phyloP scores from a whole-genome alignment of 352 stramenopile species.

The Ophiocytium majus region DNA sequence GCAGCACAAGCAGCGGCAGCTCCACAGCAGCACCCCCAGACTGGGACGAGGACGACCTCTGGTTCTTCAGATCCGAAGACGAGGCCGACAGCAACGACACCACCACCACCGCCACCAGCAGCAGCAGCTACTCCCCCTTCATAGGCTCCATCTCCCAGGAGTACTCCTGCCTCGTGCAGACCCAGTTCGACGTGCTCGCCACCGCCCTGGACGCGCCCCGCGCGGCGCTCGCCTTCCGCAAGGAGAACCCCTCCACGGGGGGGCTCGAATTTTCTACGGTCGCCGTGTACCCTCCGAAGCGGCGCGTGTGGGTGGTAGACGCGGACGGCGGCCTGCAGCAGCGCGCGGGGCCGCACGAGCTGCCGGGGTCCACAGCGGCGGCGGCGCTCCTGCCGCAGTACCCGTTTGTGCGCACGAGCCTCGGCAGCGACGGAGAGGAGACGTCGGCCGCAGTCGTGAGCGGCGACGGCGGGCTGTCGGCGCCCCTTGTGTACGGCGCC shows the following conservation, averaged over 20 bases:
- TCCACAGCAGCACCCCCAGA: too few species aligned
- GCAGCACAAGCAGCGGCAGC: too few species aligned
- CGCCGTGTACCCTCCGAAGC: conserved; percentile 37
- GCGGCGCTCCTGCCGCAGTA: conserved; percentile 27
- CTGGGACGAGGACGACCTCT: neutral
- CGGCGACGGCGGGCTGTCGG: conserved; percentile 37
- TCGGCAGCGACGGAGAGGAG: conserved; percentile 21
- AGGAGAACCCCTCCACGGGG: conserved; percentile 45
- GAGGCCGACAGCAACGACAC: neutral
- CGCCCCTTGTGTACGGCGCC: conserved; percentile 42
- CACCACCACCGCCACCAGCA: too few species aligned
- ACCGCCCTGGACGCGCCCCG: conserved; percentile 26
- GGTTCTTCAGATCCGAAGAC: neutral
- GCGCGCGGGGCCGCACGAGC: conserved; percentile 24
- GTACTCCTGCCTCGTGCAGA: conserved; percentile 36
- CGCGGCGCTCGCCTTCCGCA: conserved; percentile 33
- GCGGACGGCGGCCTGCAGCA: conserved; percentile 16
- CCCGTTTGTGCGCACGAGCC: conserved; percentile 27
- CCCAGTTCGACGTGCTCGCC: conserved; percentile 50
- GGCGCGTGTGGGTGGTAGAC: conserved; percentile 23
- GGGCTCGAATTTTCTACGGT: conserved; percentile 45
- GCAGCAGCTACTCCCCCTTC: neutral
- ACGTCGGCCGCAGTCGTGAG: conserved; percentile 27
- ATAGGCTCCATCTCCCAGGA: conserved; percentile 28
- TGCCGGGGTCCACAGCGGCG: conserved; percentile 21